phyloP scores from a whole-genome alignment of 2,329 filamentous ascomycete species.

The Stagonosporopsis vannaccii region DNA sequence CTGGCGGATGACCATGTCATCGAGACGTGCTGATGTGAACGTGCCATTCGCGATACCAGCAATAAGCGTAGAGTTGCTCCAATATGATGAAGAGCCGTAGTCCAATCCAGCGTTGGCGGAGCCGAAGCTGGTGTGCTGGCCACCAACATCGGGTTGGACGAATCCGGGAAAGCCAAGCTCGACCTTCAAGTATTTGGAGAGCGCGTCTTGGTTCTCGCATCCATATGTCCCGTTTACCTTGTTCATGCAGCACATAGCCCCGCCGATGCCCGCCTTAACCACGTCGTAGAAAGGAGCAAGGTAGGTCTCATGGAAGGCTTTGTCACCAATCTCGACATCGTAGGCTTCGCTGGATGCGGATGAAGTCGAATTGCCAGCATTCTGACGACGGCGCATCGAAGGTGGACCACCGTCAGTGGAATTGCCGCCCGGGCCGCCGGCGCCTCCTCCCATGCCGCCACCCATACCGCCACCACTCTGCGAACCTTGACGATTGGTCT shows the following conservation, averaged over 20 bases:
- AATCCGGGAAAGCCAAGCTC: constrained; percentile 56
- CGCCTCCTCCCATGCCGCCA: constrained; percentile 3
- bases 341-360: constrained; percentile 41
- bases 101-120: constrained; percentile 55
- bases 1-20: constrained; percentile 30
- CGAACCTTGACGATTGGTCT: constrained; percentile 15
- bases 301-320: constrained; percentile 69
- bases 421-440: constrained; percentile 2
- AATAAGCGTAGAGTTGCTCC: constrained; percentile 26
- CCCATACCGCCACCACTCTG: constrained; percentile 8
- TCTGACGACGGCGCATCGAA: constrained; percentile 35
- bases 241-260: constrained; percentile 64
- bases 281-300: constrained; percentile 69
- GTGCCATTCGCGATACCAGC: constrained; percentile 27
- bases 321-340: constrained; percentile 64
- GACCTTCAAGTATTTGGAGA: constrained; percentile 58
- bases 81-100: constrained; percentile 32
- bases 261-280: constrained; percentile 62
- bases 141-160: constrained; percentile 52
- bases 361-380: constrained; percentile 60
- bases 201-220: constrained; percentile 42
- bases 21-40: constrained; percentile 19
- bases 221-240: constrained; percentile 31
- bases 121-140: constrained; percentile 52
- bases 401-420: constrained; percentile 3